A percentile compares a stretch with the other conserved stretches of the same genome.
These are phyloP conservation scores for Lodderomyces oxycetoniae DNA, from an alignment of 1,139 yeast genomes.

Conservation along the genomic window DNA sequence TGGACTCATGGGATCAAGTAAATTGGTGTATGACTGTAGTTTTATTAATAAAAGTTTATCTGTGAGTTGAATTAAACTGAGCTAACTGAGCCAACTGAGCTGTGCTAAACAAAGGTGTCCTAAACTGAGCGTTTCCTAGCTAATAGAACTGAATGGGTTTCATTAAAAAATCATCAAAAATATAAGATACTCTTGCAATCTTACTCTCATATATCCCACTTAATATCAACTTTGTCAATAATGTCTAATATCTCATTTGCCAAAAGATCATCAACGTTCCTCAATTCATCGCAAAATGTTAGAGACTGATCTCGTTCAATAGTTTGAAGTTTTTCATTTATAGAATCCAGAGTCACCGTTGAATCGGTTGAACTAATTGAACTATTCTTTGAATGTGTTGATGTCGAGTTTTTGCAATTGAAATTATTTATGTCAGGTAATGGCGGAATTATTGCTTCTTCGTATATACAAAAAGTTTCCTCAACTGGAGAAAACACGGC, in stretches of 20 bases:
- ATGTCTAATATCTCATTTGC: slow-evolving; percentile 4
- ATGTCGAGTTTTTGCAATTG: background rate
- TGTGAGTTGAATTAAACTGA: too few relatives aligned
- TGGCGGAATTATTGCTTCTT: slow-evolving; percentile 5
- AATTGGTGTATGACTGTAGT: too few relatives aligned
- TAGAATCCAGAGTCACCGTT: background rate
- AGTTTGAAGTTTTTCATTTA: background rate
- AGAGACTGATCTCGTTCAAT: background rate
- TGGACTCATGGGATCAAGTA: too few relatives aligned
- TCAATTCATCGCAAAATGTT: too few relatives aligned
- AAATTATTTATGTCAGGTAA: slow-evolving; percentile 4
- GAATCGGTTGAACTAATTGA: background rate
- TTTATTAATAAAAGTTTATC: too few relatives aligned
- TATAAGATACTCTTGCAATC: too few relatives aligned
- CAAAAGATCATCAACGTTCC: slow-evolving; percentile 1
- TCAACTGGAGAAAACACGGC: slow-evolving; percentile 1
- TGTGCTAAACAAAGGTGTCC: too few relatives aligned
- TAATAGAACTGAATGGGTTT: too few relatives aligned
- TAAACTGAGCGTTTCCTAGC: too few relatives aligned
- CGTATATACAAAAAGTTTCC: background rate
- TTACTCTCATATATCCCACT: slow-evolving; percentile 3
- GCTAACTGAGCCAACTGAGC: too few relatives aligned
- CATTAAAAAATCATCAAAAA: too few relatives aligned
- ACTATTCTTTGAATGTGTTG: slow-evolving; percentile 3
- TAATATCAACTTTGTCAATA: background rate